phyloP scores from a whole-genome alignment of 371 early-diverging fungal genomes.

The Circinella minor region DNA sequence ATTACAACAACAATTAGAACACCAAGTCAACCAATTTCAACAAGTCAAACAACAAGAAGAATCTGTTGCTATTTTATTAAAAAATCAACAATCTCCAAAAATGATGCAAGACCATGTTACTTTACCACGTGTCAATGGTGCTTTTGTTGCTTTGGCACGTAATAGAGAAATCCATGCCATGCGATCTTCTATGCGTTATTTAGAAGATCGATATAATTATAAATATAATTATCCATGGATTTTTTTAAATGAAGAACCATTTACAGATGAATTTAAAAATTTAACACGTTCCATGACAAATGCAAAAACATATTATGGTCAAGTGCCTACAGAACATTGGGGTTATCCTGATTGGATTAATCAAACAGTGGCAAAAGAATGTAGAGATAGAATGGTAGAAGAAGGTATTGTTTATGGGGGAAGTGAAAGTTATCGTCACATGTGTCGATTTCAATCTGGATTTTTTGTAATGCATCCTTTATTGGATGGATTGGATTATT shows the following conservation, averaged over 20 bases:
- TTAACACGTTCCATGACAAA: conserved; percentile 53
- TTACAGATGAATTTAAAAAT: conserved; percentile 78
- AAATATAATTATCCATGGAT: conserved; percentile 90
- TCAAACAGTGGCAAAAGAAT: conserved; percentile 60
- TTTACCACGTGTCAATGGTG: conserved; percentile 46
- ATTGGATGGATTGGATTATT: conserved; percentile 78
- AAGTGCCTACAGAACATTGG: conserved; percentile 73
- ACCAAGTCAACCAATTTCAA: not conserved
- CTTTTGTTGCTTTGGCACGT: conserved; percentile 69
- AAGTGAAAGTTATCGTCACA: conserved; percentile 88
- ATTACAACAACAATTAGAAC: not conserved
- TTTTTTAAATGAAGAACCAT: conserved; percentile 83
- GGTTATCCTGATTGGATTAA: conserved; percentile 85
- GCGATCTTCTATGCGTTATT: conserved; percentile 66
- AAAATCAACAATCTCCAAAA: too few species aligned
- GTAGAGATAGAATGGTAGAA: conserved; percentile 64
- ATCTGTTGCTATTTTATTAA: not conserved
- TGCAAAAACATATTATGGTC: conserved; percentile 55
- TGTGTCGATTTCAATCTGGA: conserved; percentile 88
- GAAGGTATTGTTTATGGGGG: conserved; percentile 82
- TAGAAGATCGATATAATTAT: conserved; percentile 87
- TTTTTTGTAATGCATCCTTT: conserved; percentile 78
- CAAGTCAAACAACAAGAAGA: conserved; percentile 28
- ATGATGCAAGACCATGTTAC: conserved; percentile 15
- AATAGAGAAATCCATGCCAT: conserved; percentile 81